phyloP scores from a whole-genome alignment of 148 eudicot genomes.

The Drosera capensis region DNA sequence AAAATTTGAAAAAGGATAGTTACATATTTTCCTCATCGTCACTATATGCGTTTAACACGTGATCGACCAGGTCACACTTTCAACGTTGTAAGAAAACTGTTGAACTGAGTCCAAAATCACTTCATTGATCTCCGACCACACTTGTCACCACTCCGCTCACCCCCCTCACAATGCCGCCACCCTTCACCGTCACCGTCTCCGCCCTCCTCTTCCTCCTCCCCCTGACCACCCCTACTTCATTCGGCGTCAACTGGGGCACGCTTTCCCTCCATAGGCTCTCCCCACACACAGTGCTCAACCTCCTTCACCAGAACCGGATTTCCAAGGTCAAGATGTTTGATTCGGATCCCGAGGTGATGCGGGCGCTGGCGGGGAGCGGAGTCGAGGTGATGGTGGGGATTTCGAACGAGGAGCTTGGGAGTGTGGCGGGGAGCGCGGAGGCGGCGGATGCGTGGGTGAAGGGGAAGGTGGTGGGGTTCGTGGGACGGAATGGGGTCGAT shows the following conservation, averaged over 20 bases:
- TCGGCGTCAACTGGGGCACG: slow-evolving; percentile 90
- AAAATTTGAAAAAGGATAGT: too few species aligned
- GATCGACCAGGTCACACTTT: too few species aligned
- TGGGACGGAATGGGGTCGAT: slow-evolving; percentile 36
- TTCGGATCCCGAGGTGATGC: slow-evolving; percentile 37
- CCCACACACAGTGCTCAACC: slow-evolving; percentile 53
- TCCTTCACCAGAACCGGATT: slow-evolving; percentile 43
- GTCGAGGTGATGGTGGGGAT: slow-evolving; percentile 73
- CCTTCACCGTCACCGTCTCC: too few species aligned
- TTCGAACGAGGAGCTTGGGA: slow-evolving; percentile 46
- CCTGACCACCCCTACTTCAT: too few species aligned
- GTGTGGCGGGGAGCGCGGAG: slow-evolving; percentile 30
- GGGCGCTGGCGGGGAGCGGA: slow-evolving; percentile 39
- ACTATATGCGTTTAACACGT: too few species aligned
- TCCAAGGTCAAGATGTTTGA: slow-evolving; percentile 74
- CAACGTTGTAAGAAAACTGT: too few species aligned
- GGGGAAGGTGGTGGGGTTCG: slow-evolving; percentile 39
- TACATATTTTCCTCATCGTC: too few species aligned
- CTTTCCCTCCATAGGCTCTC: slow-evolving; percentile 41
- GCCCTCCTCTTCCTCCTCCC: too few species aligned
- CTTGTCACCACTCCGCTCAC: too few species aligned
- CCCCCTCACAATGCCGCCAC: too few species aligned
- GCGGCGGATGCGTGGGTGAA: slow-evolving; percentile 63
- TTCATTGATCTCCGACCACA: too few species aligned
- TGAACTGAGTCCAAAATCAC: too few species aligned